A percentile compares a stretch with the other conserved stretches of the same genome.
phyloP scores from a whole-genome alignment of 768 basidiomycete species.

The Arthromyces matolae region DNA sequence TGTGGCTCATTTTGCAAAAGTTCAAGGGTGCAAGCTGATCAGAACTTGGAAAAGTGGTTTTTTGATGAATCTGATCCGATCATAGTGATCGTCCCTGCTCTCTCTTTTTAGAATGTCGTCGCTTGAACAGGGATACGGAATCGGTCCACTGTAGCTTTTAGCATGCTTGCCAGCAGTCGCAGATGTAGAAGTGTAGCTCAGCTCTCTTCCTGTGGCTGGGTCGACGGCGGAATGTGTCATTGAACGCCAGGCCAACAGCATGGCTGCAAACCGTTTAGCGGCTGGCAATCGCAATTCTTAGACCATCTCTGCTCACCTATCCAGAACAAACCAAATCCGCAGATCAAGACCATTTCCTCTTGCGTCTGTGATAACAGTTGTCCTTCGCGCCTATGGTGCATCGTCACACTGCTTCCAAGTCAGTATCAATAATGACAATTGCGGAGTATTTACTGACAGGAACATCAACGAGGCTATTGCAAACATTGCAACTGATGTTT shows the following conservation, averaged over 20 bases:
- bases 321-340: conserved; percentile 71
- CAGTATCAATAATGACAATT: not conserved
- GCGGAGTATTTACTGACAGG: conserved; percentile 44
- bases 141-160: conserved; percentile 16
- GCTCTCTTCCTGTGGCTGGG: conserved; percentile 19
- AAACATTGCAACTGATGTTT: conserved; percentile 69
- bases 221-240: conserved; percentile 27
- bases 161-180: conserved; percentile 9
- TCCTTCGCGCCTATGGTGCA: conserved; percentile 63
- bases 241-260: conserved; percentile 44
- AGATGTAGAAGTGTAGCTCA: conserved; percentile 10
- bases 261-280: conserved; percentile 28
- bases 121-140: conserved; percentile 52
- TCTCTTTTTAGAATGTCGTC: conserved; percentile 40
- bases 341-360: conserved; percentile 71
- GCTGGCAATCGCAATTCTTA: too few relatives aligned
- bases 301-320: conserved; percentile 64
- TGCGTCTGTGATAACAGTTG: conserved; percentile 64
- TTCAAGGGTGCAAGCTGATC: too few relatives aligned
- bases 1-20: not conserved
- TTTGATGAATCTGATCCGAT: too few relatives aligned
- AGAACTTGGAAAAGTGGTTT: too few relatives aligned
- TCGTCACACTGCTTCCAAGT: conserved; percentile 45
- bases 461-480: conserved; percentile 62
- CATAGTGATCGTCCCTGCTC: conserved; percentile 24